Evolutionary conservation across 495 filamentous ascomycete species (phyloP).

Genomic region (Niebla homalea): DNA sequence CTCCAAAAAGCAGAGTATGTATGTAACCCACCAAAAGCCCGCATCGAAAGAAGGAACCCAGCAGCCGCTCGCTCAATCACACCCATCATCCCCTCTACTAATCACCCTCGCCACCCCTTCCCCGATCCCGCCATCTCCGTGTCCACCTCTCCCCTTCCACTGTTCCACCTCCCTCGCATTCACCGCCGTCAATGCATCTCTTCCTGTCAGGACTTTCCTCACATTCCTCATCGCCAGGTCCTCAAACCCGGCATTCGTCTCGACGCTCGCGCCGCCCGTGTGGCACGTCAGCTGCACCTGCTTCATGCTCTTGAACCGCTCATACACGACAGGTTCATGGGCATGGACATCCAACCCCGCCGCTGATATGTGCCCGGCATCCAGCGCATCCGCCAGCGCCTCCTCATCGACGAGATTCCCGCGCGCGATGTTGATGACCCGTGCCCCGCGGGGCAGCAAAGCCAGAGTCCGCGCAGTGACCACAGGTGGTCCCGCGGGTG

Average conservation of each 20-base stretch:
- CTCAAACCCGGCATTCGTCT: slow-evolving; percentile 63
- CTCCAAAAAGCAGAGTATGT: no score
- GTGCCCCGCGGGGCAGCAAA: slow-evolving; percentile 40
- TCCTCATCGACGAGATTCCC: slow-evolving; percentile 58
- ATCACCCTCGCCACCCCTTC: not conserved
- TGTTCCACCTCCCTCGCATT: slow-evolving; percentile 31
- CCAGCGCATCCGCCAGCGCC: slow-evolving; percentile 50
- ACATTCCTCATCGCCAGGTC: slow-evolving; percentile 61
- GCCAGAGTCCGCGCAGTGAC: slow-evolving; percentile 37
- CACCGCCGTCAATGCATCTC: slow-evolving; percentile 48
- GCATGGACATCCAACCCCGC: slow-evolving; percentile 60
- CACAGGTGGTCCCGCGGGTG: slow-evolving; percentile 45
- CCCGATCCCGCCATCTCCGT: not conserved
- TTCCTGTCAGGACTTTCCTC: slow-evolving; percentile 39
- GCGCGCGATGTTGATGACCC: slow-evolving; percentile 63
- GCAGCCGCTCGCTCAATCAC: no score
- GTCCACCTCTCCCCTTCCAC: not conserved
- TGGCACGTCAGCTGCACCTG: slow-evolving; percentile 53
- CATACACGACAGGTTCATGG: slow-evolving; percentile 39
- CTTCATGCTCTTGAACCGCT: slow-evolving; percentile 33
- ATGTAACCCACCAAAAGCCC: no score
- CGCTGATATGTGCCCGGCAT: slow-evolving; percentile 35
- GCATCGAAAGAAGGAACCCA: no score
- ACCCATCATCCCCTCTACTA: no score
- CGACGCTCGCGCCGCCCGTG: slow-evolving; percentile 59